A percentile compares a stretch with the other conserved stretches of the same genome.
Evolutionary conservation across 768 basidiomycete genomes (phyloP).

Genomic region (Russula compacta): DNA sequence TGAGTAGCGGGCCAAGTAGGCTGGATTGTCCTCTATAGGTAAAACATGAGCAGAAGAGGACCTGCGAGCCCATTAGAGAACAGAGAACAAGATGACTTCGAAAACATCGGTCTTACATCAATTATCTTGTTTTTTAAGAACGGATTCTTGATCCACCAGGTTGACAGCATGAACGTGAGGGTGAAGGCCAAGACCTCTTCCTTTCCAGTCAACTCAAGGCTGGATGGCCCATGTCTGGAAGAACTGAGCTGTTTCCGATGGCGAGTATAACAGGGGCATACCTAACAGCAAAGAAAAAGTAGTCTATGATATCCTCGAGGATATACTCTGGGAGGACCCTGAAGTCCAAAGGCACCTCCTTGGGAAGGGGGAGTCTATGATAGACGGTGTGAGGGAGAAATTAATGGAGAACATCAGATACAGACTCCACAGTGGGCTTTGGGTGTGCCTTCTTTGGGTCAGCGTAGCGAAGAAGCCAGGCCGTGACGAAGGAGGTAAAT

Average conservation of each 20-base stretch:
- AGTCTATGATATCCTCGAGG: constrained; percentile 89
- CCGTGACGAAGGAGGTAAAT: constrained; percentile 85
- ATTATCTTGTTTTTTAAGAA: constrained; percentile 96
- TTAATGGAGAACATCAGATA: constrained; percentile 8
- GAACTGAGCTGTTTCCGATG: not conserved
- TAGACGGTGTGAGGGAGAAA: not conserved
- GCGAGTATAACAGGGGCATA: constrained; percentile 29
- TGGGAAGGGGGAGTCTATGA: constrained; percentile 73
- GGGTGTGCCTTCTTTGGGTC: constrained; percentile 80
- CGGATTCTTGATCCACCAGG: constrained; percentile 98
- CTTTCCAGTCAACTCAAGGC: constrained; percentile 77
- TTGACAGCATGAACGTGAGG: constrained; percentile 85
- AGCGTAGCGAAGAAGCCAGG: constrained; percentile 87
- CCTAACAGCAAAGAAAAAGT: constrained; percentile 76
- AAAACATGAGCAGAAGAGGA: constrained; percentile 65
- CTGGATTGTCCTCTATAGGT: constrained; percentile 58
- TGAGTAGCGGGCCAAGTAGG: constrained; percentile 74
- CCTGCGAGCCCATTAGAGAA: constrained; percentile 32
- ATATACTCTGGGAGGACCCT: constrained; percentile 88
- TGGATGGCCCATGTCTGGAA: constrained; percentile 57
- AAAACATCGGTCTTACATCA: constrained; percentile 44
- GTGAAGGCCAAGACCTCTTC: constrained; percentile 79
- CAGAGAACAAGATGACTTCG: not conserved
- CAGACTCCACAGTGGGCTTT: constrained; percentile 54
- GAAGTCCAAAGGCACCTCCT: constrained; percentile 79